Base-by-base conservation (phyloP, 2,329 filamentous ascomycete genomes). In the Dothidotthia symphoricarpi region DNA sequence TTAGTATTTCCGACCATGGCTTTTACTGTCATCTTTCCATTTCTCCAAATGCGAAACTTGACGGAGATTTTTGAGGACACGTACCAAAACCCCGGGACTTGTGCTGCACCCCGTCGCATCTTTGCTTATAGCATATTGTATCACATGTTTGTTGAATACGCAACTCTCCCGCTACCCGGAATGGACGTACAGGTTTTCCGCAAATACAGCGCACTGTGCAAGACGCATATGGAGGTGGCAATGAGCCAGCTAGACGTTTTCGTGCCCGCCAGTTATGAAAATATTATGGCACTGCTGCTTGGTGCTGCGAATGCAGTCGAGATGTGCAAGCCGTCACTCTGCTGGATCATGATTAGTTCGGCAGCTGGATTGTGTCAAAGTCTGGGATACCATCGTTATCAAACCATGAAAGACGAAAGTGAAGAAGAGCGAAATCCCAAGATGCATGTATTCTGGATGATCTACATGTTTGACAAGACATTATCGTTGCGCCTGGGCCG, bases 171-270 rank as follows among this genome's bases (percentile, higher is more conserved):
- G 17, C 26, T 49, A 6, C 41, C 32, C 3, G 36, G 41, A 11
- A 49, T 51, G 49, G 46, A 48, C 9, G 33, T 39, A n/a, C 29
- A 19, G 14, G 29, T 35, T 6, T 43, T 34, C 15, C 22, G 28
- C 13, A 27, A 27, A 10, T 53, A 47, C 27, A 35, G 38, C 17
- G 44, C 27, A 24, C 37, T 53, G 6, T 49, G 73, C 44, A 66
- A 63, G 19, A 48, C 59, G 12, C 76, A 76, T 32, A 52, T 76
- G 13, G 70, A 75, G 43, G 64, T 59, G 19, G 55, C 55, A 6
- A 48, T 68, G 36, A 57, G 52, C 22, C 53, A 64, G 17, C 45
- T 68, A 6, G 56, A 63, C 26, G 47, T 66, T 1, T 61, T 62
- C 37, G 41, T 67, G 32, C 53, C 60, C 4, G 53, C 63, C 4